Conservation (phyloP, 2,329 filamentous ascomycete genomes). For the Fusarium sp. region DNA sequence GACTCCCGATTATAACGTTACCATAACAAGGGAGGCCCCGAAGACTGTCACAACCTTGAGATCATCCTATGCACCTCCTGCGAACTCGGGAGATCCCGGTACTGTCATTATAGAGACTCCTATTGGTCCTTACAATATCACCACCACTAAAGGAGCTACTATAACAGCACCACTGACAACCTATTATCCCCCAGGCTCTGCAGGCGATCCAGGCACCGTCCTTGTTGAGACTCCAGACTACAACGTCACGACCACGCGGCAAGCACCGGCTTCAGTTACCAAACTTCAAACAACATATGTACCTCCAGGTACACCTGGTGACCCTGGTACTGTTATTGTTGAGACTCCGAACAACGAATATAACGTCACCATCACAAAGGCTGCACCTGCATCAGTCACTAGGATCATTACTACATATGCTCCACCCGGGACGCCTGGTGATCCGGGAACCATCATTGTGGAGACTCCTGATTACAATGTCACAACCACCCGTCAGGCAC, state of each 20-base stretch:
- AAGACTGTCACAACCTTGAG: neutral
- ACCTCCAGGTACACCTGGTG: neutral
- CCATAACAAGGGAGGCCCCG: slow-evolving; percentile 7
- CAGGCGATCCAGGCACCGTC: slow-evolving; percentile 19
- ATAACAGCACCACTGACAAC: no score
- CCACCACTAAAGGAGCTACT: neutral
- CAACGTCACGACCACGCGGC: no score
- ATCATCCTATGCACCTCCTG: slow-evolving; percentile 6
- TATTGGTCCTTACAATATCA: slow-evolving; percentile 16
- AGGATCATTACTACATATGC: no score
- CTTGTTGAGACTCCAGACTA: neutral
- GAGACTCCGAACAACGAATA: neutral
- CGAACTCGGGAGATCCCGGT: slow-evolving; percentile 12
- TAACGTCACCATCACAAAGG: no score
- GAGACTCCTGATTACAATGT: no score
- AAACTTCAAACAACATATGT: neutral
- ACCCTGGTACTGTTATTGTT: slow-evolving; percentile 2
- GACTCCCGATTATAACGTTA: slow-evolving; percentile 33
- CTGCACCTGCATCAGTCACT: no score
- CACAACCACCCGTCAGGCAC: no score
- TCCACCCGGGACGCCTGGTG: neutral
- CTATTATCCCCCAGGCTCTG: no score
- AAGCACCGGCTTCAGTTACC: no score
- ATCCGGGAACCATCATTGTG: slow-evolving; percentile 22
- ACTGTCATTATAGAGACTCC: slow-evolving; percentile 25